Percentiles rank a stretch among this genome's conserved stretches.
Conservation (phyloP, 306 rosid genomes). For the Sicyos baderoa region DNA sequence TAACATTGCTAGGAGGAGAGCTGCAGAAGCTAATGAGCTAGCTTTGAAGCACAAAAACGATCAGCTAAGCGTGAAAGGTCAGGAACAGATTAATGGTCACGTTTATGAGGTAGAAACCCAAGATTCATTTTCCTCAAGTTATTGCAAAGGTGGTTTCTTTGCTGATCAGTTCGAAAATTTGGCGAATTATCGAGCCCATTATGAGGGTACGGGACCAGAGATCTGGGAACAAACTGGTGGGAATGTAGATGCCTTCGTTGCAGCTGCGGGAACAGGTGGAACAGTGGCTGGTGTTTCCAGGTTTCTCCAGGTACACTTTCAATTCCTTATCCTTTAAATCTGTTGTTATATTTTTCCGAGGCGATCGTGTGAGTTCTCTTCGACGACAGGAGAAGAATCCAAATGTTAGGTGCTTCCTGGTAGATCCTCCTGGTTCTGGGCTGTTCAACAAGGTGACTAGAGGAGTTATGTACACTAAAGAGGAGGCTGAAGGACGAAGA, state of each 20-base stretch:
- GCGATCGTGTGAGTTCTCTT: neutral
- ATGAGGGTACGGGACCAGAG: constrained; percentile 87
- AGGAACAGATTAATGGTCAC: constrained; percentile 32
- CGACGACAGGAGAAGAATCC: constrained; percentile 63
- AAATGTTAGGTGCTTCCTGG: constrained; percentile 60
- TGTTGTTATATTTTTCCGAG: constrained; percentile 9
- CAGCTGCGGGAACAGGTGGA: constrained; percentile 93
- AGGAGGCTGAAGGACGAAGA: constrained; percentile 89
- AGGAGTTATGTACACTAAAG: constrained; percentile 83
- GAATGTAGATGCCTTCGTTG: constrained; percentile 66
- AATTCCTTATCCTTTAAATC: constrained; percentile 10
- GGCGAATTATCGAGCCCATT: constrained; percentile 80
- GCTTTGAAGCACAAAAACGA: constrained; percentile 32
- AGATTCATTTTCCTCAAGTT: constrained; percentile 24
- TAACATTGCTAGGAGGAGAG: constrained; percentile 72
- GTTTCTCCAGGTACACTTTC: constrained; percentile 40
- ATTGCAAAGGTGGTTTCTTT: constrained; percentile 72
- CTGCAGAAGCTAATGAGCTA: constrained; percentile 62
- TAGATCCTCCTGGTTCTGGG: constrained; percentile 96
- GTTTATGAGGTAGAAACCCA: constrained; percentile 27
- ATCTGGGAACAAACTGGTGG: constrained; percentile 80
- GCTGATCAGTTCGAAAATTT: constrained; percentile 92
- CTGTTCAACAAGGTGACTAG: constrained; percentile 78
- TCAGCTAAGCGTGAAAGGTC: constrained; percentile 26
- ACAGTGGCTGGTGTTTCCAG: constrained; percentile 81